phyloP scores from a whole-genome alignment of 1,284 basidiomycete species.

The Tilletia walkeri region DNA sequence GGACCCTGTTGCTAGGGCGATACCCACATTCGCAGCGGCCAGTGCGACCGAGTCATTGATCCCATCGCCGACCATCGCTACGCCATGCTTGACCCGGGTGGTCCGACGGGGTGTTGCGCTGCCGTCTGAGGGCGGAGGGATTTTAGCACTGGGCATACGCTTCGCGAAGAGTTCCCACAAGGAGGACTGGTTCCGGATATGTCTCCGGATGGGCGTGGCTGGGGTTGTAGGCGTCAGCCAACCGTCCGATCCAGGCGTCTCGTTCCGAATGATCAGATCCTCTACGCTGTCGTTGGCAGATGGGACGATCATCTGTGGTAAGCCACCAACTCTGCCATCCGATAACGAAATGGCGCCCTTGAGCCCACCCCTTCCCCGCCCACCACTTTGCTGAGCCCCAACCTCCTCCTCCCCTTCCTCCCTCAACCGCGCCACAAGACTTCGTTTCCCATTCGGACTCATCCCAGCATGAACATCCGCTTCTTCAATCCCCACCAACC shows the following conservation, averaged over 20 bases:
- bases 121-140: neutral
- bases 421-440: constrained; percentile 27
- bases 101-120: neutral
- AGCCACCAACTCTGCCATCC: neutral
- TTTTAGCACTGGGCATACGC: neutral
- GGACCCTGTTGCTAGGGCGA: constrained; percentile 91
- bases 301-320: neutral
- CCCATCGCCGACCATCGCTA: constrained; percentile 84
- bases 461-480: constrained; percentile 49
- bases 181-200: constrained; percentile 1
- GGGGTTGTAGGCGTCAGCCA: too few relatives aligned
- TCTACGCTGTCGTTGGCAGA: neutral
- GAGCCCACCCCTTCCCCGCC: neutral
- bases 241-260: too few relatives aligned
- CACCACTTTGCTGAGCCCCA: neutral
- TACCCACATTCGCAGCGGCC: constrained; percentile 89
- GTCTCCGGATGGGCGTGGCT: neutral
- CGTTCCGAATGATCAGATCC: neutral
- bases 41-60: constrained; percentile 98
- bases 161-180: constrained; percentile 9
- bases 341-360: too few relatives aligned
- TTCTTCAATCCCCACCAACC: constrained; percentile 37
- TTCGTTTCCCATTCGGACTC: constrained; percentile 50
- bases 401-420: constrained; percentile 9
- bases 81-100: constrained; percentile 19